Conservation (phyloP, 139 green algal genomes). For the Picocystis salinarum region DNA sequence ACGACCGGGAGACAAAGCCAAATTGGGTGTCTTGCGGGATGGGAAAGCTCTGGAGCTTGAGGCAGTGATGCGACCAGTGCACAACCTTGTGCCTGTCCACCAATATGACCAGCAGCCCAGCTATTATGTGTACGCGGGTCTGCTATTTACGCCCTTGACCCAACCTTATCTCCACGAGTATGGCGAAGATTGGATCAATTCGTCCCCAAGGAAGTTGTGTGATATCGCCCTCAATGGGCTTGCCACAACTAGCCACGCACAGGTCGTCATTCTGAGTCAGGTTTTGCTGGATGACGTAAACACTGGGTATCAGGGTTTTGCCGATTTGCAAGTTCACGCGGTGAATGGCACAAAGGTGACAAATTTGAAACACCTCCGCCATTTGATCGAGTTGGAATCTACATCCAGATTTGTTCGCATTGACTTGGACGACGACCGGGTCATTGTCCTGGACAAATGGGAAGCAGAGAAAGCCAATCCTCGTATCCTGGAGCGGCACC, state of each 20-base stretch:
- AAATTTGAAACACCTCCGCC: conserved; percentile 30
- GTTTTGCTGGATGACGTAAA: conserved; percentile 41
- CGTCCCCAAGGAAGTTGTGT: conserved; percentile 25
- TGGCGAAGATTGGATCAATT: conserved; percentile 36
- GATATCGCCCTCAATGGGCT: conserved; percentile 33
- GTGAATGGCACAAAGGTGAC: conserved; percentile 28
- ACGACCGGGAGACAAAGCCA: conserved; percentile 12
- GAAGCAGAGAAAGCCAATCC: conserved; percentile 6
- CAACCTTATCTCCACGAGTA: conserved; percentile 47
- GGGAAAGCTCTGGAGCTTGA: conserved; percentile 16
- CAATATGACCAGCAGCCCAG: conserved; percentile 31
- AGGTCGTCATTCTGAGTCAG: conserved; percentile 38
- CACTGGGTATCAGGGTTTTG: conserved; percentile 33
- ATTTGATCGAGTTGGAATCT: conserved; percentile 8
- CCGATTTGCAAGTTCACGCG: conserved; percentile 27
- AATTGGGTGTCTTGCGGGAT: conserved; percentile 18
- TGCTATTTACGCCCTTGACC: conserved; percentile 41
- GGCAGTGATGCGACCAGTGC: conserved; percentile 21
- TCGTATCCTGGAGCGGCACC: conserved; percentile 20
- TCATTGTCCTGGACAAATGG: conserved; percentile 29
- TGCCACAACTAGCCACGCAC: conserved; percentile 20
- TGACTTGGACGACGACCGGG: conserved; percentile 36
- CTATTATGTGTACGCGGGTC: conserved; percentile 36
- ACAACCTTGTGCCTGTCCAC: conserved; percentile 40
- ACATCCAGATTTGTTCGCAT: conserved; percentile 15